Evolutionary conservation across 2,329 filamentous ascomycete genomes (phyloP).

Genomic region (Arthrinium phaeospermum): DNA sequence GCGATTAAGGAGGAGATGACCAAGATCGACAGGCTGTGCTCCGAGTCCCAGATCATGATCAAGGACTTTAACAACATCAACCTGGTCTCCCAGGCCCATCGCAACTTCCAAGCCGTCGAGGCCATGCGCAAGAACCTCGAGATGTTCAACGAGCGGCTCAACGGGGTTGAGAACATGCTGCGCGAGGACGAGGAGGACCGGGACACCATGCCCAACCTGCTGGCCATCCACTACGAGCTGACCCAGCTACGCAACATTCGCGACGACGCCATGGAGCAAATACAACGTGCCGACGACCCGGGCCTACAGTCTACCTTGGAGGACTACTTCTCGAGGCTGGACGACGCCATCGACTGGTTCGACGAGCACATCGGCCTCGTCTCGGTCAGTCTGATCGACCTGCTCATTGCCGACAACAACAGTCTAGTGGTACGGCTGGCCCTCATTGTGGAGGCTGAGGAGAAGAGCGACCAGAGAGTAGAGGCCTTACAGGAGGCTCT

Average conservation of each 20-base stretch:
- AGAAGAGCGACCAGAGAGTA: conserved; percentile 93
- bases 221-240: conserved; percentile 89
- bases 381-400: conserved; percentile 86
- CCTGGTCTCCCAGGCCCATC: conserved; percentile 88
- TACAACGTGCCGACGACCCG: conserved; percentile 74
- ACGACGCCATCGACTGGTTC: conserved; percentile 91
- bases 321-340: conserved; percentile 86
- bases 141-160: conserved; percentile 80
- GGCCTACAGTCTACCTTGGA: conserved; percentile 82
- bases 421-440: conserved; percentile 90
- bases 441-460: conserved; percentile 91
- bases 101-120: conserved; percentile 94
- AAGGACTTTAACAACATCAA: conserved; percentile 95
- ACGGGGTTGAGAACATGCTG: conserved; percentile 78
- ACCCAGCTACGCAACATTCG: conserved; percentile 91
- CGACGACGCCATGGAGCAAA: conserved; percentile 97
- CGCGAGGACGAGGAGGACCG: conserved; percentile 82
- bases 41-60: conserved; percentile 97
- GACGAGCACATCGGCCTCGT: conserved; percentile 91
- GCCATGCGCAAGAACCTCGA: conserved; percentile 92
- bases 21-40: conserved; percentile 96
- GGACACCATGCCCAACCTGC: conserved; percentile 89
- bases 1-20: conserved; percentile 98
- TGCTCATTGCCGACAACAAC: conserved; percentile 86
- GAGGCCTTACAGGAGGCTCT: conserved; percentile 91